Evolutionary conservation across 208 protist species (phyloP).

Genomic region (Acanthamoeba triangularis): DNA sequence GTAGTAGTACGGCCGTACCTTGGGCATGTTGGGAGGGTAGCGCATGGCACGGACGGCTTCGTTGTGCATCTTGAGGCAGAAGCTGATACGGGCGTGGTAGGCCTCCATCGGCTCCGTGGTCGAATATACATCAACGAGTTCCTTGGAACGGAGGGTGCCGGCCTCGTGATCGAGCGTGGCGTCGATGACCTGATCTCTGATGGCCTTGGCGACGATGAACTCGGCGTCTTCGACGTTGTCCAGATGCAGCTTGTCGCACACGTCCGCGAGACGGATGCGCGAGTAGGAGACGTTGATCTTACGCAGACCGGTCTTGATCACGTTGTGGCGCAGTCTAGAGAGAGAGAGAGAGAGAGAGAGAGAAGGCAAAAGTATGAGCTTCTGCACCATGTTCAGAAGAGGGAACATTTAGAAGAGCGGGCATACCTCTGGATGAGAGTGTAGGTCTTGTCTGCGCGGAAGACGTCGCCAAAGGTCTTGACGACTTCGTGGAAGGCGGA

Average conservation of each 20-base stretch:
- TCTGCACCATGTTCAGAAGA: no score
- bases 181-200: slow-evolving; percentile 98
- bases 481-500: slow-evolving; percentile 95
- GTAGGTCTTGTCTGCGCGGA: slow-evolving; percentile 97
- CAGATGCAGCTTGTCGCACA: slow-evolving; percentile 97
- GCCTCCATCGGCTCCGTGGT: slow-evolving; percentile 97
- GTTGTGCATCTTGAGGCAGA: slow-evolving; percentile 97
- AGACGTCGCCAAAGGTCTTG: slow-evolving; percentile 94
- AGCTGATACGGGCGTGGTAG: slow-evolving; percentile 97
- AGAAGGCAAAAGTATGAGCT: background rate
- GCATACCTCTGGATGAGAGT: slow-evolving; percentile 96
- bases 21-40: slow-evolving; percentile 57
- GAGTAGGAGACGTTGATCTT: slow-evolving; percentile 98
- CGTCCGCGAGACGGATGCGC: slow-evolving; percentile 97
- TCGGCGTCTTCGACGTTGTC: slow-evolving; percentile 96
- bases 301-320: slow-evolving; percentile 98
- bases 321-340: slow-evolving; percentile 96
- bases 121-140: slow-evolving; percentile 97
- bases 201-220: slow-evolving; percentile 99
- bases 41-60: slow-evolving; percentile 87
- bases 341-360: background rate
- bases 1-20: background rate
- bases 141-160: slow-evolving; percentile 95
- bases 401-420: background rate
- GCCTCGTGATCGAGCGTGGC: slow-evolving; percentile 97